Evolutionary conservation across 495 filamentous ascomycete species (phyloP), one percentile per base, ranked within the genome.

Genomic region (Aspergillus coremiiformis): DNA sequence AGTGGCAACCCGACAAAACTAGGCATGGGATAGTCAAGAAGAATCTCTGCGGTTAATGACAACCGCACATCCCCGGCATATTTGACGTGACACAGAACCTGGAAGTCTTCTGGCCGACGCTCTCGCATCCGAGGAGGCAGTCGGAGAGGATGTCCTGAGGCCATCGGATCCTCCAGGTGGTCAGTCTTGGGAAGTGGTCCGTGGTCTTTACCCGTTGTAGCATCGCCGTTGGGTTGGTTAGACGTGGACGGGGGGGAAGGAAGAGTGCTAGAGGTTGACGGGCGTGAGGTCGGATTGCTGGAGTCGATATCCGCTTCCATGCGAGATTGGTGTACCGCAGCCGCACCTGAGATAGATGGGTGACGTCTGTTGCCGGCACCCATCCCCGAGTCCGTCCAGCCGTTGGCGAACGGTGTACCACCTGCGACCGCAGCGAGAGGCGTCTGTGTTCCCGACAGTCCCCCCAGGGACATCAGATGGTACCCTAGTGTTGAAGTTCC

Each of bases 11-110:
- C 88, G 9, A 95, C 93, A 58, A 98, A 98, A 68, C 85, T 90
- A 10, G 90, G 89, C 85, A 96, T 95, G 0, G 93, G 93, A 64
- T 97, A 98, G 70, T 98, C 93, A 24, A 98, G 86, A 17, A 97
- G 74, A 35, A 98, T 90, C 63, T 96, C 90, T 0, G 93, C 89
- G 12, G 93, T 96, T 17, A 98, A 72, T 43, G 89, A 89, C 4
- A 98, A 75, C 43, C 83, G 82, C 22, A 98, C 75, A 54, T 95
- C 84, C 0, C 93, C 93, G 1, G 80, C 77, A 66, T 98, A 98
- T 42, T 83, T 82, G 27, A 90, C 90, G 57, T 89, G 90, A 54
- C 90, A 88, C 0, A 96, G 84, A 20, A 95, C 83, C 65, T 97
- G 94, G 17, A 95, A 72, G 64, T 98, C 93, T 54, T 71, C 64